Base-by-base conservation (phyloP, 202 grass and related monocot species). In the Elaeis oleifera region DNA sequence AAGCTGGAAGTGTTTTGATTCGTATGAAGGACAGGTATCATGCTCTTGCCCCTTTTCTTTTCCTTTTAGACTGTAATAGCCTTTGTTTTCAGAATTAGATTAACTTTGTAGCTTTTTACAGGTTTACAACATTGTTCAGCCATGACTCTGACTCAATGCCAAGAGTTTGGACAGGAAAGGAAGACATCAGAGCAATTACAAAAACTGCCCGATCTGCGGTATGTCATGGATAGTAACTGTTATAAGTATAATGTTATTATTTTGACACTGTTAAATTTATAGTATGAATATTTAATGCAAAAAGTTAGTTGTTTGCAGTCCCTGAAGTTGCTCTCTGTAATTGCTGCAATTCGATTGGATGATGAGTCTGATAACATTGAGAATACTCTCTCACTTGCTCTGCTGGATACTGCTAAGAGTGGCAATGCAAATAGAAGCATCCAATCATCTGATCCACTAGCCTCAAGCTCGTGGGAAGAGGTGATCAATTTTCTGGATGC, bases 151-250 rank as follows among this genome's bases (percentile, higher is more conserved):
- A 97, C 69, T 96, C 92, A 0, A 92, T 97, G 88, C 94, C 94
- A 63, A 86, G 94, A 73, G 76, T 97, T 55, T 97, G 94, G 94
- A 92, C 94, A 23, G 94, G 94, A 73, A 97, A 97, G 52, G 94
- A 97, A 75, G 94, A 97, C 73, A 97, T 97, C 51, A 97, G 84
- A 86, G 73, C 94, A 32, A 97, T 97, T 36, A 97, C 94, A 68
- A 97, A 97, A 88, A 67, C 77, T 63, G 94, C 94, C 65, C 88
- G 88, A 54, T 92, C 94, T 77, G 82, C 72, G 65, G 94, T 97
- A 97, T 49, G 76, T 65, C 49, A 24, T 2, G 14, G 4, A 22
- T 59, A 59, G 17, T 23, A 17, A 21, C 2, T 22, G 36, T 49
- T 56, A 36, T 49, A 7, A n/a, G 36, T 27, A 21, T 39, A 50